Percentiles rank a stretch among this genome's conserved stretches.
These are phyloP conservation scores for Apiospora arundinis DNA, from an alignment of 2,329 filamentous ascomycete species.

Conservation along the genomic window DNA sequence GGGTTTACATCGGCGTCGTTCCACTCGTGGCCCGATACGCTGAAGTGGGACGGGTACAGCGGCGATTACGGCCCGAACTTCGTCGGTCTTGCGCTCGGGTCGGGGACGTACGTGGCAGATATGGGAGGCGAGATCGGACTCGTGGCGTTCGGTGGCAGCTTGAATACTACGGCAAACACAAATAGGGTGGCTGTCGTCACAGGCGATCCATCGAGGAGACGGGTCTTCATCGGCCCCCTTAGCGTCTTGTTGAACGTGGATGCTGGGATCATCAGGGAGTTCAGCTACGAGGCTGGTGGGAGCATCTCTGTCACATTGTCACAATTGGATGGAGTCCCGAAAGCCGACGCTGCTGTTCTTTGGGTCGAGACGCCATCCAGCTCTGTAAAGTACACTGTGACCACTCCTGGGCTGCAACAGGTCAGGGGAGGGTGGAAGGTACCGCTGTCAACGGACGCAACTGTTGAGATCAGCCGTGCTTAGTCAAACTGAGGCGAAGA, in stretches of 20 bases:
- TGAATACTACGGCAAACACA: not conserved
- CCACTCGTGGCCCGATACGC: slow-evolving; percentile 61
- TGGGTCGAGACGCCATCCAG: slow-evolving; percentile 44
- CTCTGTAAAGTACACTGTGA: slow-evolving; percentile 33
- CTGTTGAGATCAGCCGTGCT: not conserved
- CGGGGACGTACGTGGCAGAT: slow-evolving; percentile 55
- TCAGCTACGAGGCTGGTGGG: slow-evolving; percentile 41
- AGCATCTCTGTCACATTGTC: slow-evolving; percentile 39
- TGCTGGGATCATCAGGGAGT: slow-evolving; percentile 48
- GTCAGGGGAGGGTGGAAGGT: slow-evolving; percentile 39
- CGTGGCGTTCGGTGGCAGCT: slow-evolving; percentile 38
- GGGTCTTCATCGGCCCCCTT: slow-evolving; percentile 55
- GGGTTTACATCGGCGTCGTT: slow-evolving; percentile 63
- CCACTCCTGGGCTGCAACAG: slow-evolving; percentile 29
- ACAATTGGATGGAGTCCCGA: slow-evolving; percentile 38
- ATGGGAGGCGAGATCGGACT: slow-evolving; percentile 45
- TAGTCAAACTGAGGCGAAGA: not conserved
- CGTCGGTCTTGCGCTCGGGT: slow-evolving; percentile 56
- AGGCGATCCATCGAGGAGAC: slow-evolving; percentile 53
- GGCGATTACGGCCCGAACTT: slow-evolving; percentile 65
- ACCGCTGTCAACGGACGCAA: slow-evolving; percentile 29
- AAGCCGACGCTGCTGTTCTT: slow-evolving; percentile 38
- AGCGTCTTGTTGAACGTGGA: slow-evolving; percentile 49
- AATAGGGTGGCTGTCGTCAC: slow-evolving; percentile 44
- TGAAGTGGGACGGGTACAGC: slow-evolving; percentile 62